Conservation (phyloP, 2,329 filamentous ascomycete genomes). For the Microsporum ferrugineum region DNA sequence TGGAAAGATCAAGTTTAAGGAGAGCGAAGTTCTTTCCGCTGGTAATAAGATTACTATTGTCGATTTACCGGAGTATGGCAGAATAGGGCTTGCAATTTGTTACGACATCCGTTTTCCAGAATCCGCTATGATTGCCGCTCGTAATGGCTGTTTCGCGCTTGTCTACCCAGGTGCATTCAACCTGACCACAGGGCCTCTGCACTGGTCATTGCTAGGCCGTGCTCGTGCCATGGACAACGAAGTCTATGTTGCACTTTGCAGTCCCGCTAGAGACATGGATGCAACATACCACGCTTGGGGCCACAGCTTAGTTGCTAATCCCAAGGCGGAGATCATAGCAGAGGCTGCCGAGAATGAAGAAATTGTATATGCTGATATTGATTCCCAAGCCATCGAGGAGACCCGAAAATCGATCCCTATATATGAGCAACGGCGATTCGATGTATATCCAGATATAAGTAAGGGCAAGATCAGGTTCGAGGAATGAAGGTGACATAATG, state of each 20-base stretch:
- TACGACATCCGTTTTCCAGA: slow-evolving; percentile 97
- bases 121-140: slow-evolving; percentile 75
- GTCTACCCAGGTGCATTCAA: slow-evolving; percentile 98
- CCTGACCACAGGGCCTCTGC: slow-evolving; percentile 76
- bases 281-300: slow-evolving; percentile 84
- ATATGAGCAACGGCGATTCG: slow-evolving; percentile 74
- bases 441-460: slow-evolving; percentile 88
- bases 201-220: slow-evolving; percentile 76
- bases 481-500: slow-evolving; percentile 17
- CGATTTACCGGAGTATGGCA: slow-evolving; percentile 78
- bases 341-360: slow-evolving; percentile 70
- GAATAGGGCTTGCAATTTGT: slow-evolving; percentile 81
- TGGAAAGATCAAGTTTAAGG: slow-evolving; percentile 80
- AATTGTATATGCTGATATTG: slow-evolving; percentile 62
- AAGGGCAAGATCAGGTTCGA: slow-evolving; percentile 40
- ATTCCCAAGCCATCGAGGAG: slow-evolving; percentile 57
- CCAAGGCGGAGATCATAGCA: slow-evolving; percentile 68
- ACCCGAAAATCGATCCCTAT: slow-evolving; percentile 75
- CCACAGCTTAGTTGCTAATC: slow-evolving; percentile 79
- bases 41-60: slow-evolving; percentile 78
- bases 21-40: slow-evolving; percentile 77
- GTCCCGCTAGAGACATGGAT: slow-evolving; percentile 66
- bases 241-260: slow-evolving; percentile 84
- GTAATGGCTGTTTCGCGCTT: slow-evolving; percentile 75
- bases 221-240: slow-evolving; percentile 88